These are phyloP conservation scores for Scutellaria minor DNA, from an alignment of 257 asterid genomes.

Conservation along the genomic window DNA sequence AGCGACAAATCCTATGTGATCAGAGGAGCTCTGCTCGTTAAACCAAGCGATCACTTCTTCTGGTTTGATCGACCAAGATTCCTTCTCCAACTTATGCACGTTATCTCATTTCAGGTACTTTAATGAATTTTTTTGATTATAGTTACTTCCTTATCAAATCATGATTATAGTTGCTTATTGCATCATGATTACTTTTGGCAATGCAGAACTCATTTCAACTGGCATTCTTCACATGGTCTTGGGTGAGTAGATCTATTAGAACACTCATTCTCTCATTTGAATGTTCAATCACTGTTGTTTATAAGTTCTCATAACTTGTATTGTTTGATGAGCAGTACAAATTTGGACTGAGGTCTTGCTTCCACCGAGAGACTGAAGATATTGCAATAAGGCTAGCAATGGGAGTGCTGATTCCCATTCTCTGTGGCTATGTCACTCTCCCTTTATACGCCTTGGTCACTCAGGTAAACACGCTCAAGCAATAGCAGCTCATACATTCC, in stretches of 20 bases:
- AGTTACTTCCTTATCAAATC: neutral
- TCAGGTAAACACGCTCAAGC: conserved; percentile 44
- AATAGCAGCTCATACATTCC: neutral
- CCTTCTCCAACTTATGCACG: conserved; percentile 81
- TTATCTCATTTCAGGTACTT: conserved; percentile 71
- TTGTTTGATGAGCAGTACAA: conserved; percentile 48
- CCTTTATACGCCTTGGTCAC: conserved; percentile 74
- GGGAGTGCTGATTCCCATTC: conserved; percentile 66
- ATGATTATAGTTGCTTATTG: neutral
- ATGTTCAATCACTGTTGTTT: neutral
- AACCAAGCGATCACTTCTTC: conserved; percentile 73
- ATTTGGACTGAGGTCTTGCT: conserved; percentile 67
- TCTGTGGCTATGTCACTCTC: conserved; percentile 77
- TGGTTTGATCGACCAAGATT: conserved; percentile 66
- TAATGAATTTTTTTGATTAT: neutral
- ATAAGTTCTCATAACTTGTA: neutral
- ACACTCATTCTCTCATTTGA: neutral
- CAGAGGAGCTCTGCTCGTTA: conserved; percentile 61
- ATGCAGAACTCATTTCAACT: conserved; percentile 77
- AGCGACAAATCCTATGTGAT: conserved; percentile 54
- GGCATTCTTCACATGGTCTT: conserved; percentile 80
- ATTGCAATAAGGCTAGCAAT: conserved; percentile 54
- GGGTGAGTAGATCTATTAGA: conserved; percentile 48
- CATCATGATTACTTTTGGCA: neutral
- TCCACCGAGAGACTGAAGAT: conserved; percentile 62